phyloP scores from a whole-genome alignment of 169 alveolate species.

The Plasmodium yoelii region DNA sequence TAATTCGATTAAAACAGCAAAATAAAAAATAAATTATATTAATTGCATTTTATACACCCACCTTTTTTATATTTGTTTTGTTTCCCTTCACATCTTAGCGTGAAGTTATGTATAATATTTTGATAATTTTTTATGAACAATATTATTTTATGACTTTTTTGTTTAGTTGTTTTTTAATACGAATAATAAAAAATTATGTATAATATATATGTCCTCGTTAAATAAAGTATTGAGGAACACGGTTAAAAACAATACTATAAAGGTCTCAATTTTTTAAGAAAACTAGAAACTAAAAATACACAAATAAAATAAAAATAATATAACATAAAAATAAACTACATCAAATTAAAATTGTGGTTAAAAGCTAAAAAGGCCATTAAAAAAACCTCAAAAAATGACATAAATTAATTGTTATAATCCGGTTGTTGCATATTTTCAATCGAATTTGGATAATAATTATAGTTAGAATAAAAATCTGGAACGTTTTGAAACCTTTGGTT shows the following conservation, averaged over 20 bases:
- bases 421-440: conserved; percentile 44
- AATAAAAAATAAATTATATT: too few relatives aligned
- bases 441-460: conserved; percentile 54
- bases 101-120: too few relatives aligned
- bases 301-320: neutral
- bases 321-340: neutral
- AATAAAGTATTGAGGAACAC: too few relatives aligned
- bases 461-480: conserved; percentile 66
- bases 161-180: too few relatives aligned
- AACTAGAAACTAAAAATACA: neutral
- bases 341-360: neutral
- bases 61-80: neutral
- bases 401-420: conserved; percentile 45
- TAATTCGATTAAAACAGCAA: neutral
- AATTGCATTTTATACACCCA: conserved; percentile 10
- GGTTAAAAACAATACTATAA: too few relatives aligned
- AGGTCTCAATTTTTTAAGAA: too few relatives aligned
- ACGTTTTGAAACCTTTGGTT: conserved; percentile 62
- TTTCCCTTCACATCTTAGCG: too few relatives aligned
- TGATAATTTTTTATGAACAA: too few relatives aligned
- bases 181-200: too few relatives aligned
- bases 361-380: neutral
- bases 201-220: too few relatives aligned
- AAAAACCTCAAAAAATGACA: neutral
- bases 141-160: too few relatives aligned